Percentiles rank a stretch among this genome's conserved stretches.
Evolutionary conservation across 2,329 filamentous ascomycete genomes (phyloP).

Genomic region (Tolypocladium amazonense): DNA sequence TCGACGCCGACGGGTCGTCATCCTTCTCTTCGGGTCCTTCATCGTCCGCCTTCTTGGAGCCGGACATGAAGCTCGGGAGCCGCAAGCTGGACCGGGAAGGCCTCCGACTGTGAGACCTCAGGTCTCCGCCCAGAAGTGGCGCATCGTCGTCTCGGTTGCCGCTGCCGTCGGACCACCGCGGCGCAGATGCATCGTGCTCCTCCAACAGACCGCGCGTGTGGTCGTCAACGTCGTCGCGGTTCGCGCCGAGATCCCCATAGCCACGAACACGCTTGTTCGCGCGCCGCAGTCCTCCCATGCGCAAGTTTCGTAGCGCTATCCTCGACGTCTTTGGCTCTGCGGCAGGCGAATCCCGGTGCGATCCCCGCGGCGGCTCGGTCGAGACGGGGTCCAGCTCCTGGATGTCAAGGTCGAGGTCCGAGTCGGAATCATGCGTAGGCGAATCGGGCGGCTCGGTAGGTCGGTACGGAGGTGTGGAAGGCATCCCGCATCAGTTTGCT

Average conservation of each 20-base stretch:
- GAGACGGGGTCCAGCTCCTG: slow-evolving; percentile 64
- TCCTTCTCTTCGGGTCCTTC: slow-evolving; percentile 39
- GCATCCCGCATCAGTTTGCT: slow-evolving; percentile 36
- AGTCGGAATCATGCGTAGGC: slow-evolving; percentile 60
- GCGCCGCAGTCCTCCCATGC: slow-evolving; percentile 53
- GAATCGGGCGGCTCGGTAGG: slow-evolving; percentile 54
- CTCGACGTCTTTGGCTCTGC: slow-evolving; percentile 36
- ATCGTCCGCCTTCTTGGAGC: slow-evolving; percentile 18
- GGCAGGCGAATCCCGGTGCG: slow-evolving; percentile 15
- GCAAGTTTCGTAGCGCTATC: slow-evolving; percentile 63
- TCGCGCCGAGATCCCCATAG: slow-evolving; percentile 50
- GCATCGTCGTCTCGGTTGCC: slow-evolving; percentile 56
- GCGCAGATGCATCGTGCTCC: slow-evolving; percentile 43
- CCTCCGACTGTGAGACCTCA: slow-evolving; percentile 13
- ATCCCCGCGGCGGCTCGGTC: slow-evolving; percentile 21
- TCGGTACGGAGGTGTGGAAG: slow-evolving; percentile 40
- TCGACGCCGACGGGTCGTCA: slow-evolving; percentile 58
- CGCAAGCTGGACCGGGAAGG: slow-evolving; percentile 41
- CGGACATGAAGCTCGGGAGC: slow-evolving; percentile 57
- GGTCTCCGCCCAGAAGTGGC: slow-evolving; percentile 50
- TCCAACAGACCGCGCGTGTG: slow-evolving; percentile 59
- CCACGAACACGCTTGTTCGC: slow-evolving; percentile 41
- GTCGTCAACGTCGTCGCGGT: slow-evolving; percentile 48
- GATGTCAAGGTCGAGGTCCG: slow-evolving; percentile 62
- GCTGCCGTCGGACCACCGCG: slow-evolving; percentile 50